Evolutionary conservation across 2,329 filamentous ascomycete species (phyloP).

Genomic region (Pseudocercospora cruenta): DNA sequence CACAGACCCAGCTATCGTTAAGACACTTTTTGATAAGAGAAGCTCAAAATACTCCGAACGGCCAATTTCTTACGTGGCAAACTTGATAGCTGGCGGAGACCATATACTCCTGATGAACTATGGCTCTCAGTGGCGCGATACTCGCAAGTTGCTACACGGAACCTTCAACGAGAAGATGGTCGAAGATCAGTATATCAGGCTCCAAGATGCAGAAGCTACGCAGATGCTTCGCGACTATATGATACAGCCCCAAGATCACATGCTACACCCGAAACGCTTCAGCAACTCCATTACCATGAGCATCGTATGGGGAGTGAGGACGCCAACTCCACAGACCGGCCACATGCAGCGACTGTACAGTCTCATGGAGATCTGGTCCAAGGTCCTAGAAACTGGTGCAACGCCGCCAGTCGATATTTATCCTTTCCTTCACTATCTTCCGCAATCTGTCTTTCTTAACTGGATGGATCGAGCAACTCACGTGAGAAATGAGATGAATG

Average conservation of each 20-base stretch:
- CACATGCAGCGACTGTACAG: constrained; percentile 42
- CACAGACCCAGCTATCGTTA: constrained; percentile 45
- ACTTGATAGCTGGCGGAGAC: constrained; percentile 52
- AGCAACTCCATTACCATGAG: constrained; percentile 55
- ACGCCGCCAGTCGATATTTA: constrained; percentile 56
- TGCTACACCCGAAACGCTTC: constrained; percentile 53
- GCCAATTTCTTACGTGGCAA: constrained; percentile 45
- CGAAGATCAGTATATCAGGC: constrained; percentile 47
- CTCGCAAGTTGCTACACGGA: constrained; percentile 53
- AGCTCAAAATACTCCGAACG: constrained; percentile 47
- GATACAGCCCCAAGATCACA: constrained; percentile 46
- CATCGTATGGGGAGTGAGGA: constrained; percentile 36
- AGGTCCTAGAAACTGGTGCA: constrained; percentile 52
- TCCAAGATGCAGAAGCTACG: constrained; percentile 53
- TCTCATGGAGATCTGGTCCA: constrained; percentile 50
- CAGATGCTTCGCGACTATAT: constrained; percentile 55
- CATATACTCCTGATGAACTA: constrained; percentile 55
- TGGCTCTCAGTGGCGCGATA: constrained; percentile 49
- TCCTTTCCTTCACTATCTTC: constrained; percentile 49
- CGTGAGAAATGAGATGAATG: constrained; percentile 48
- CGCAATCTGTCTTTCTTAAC: constrained; percentile 46
- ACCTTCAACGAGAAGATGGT: constrained; percentile 47
- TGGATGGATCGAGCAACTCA: constrained; percentile 44
- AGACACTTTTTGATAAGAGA: constrained; percentile 52
- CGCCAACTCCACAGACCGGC: constrained; percentile 27